These are phyloP conservation scores for Acanthamoeba healyi DNA, from an alignment of 208 protist species.

Conservation along the genomic window DNA sequence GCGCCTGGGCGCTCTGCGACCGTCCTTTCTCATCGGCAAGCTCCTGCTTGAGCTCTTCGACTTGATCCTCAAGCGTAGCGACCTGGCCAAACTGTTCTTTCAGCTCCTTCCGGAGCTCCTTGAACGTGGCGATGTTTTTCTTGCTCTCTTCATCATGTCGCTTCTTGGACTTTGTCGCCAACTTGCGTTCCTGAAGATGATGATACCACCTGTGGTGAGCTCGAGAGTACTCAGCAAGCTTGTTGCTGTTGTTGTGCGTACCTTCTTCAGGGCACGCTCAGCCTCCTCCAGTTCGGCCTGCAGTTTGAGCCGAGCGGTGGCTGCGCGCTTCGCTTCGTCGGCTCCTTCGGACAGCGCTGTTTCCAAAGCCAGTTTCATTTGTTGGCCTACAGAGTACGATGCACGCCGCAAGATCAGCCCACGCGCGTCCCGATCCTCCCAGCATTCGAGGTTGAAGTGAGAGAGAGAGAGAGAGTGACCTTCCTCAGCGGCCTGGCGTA, in stretches of 20 bases:
- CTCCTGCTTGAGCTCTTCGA: slow-evolving; percentile 7
- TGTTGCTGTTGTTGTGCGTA: not conserved
- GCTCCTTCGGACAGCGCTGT: not conserved
- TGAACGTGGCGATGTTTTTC: slow-evolving; percentile 2
- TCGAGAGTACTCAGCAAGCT: not conserved
- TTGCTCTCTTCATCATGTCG: slow-evolving; percentile 35
- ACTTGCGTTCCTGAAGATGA: not conserved
- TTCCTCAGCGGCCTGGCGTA: not conserved
- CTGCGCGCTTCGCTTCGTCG: not conserved
- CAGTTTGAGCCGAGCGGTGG: not conserved
- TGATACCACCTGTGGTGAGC: not conserved
- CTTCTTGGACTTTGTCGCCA: slow-evolving; percentile 3
- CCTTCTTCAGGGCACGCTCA: not conserved
- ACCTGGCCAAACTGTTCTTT: not conserved
- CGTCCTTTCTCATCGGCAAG: not conserved
- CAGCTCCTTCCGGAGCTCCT: slow-evolving; percentile 5
- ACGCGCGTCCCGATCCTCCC: not conserved
- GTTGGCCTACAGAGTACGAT: not conserved
- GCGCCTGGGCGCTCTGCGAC: not conserved
- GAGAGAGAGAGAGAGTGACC: too few relatives aligned
- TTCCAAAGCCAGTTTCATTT: not conserved
- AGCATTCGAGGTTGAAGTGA: not conserved
- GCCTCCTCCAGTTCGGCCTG: not conserved
- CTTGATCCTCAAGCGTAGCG: not conserved
- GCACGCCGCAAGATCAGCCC: too few relatives aligned